phyloP scores from a whole-genome alignment of 2,329 filamentous ascomycete genomes.

The Didymosphaeria variabile region DNA sequence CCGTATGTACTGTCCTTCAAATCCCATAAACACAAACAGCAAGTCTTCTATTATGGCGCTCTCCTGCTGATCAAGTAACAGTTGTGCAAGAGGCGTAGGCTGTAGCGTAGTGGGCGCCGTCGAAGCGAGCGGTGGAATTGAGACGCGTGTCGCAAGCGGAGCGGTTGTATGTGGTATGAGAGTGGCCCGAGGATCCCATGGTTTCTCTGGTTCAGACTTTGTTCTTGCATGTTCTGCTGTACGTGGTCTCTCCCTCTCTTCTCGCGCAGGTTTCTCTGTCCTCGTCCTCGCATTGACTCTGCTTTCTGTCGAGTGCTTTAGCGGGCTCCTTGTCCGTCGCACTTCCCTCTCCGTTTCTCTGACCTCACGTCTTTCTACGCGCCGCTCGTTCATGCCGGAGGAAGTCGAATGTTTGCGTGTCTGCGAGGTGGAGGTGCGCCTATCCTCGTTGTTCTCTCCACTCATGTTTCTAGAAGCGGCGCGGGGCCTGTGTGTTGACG shows the following conservation, averaged over 20 bases:
- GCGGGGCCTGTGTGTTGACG: slow-evolving; percentile 46
- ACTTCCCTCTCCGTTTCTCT: slow-evolving; percentile 47
- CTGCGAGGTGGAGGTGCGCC: slow-evolving; percentile 38
- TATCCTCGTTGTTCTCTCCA: slow-evolving; percentile 36
- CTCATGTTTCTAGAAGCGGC: slow-evolving; percentile 37
- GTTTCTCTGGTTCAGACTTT: slow-evolving; percentile 44
- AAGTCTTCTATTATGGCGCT: slow-evolving; percentile 87
- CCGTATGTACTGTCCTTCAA: slow-evolving; percentile 96
- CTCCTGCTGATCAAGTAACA: slow-evolving; percentile 85
- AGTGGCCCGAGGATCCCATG: slow-evolving; percentile 83
- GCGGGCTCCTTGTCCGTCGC: slow-evolving; percentile 46
- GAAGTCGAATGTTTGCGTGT: slow-evolving; percentile 38
- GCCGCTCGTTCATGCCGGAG: slow-evolving; percentile 35
- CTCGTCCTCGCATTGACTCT: slow-evolving; percentile 44
- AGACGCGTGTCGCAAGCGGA: slow-evolving; percentile 76
- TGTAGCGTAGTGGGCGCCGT: slow-evolving; percentile 74
- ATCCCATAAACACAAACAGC: slow-evolving; percentile 96
- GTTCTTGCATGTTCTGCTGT: slow-evolving; percentile 30
- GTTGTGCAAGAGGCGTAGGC: slow-evolving; percentile 71
- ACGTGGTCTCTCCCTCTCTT: slow-evolving; percentile 35
- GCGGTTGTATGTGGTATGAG: slow-evolving; percentile 74
- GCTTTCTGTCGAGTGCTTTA: slow-evolving; percentile 47
- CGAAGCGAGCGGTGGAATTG: slow-evolving; percentile 68
- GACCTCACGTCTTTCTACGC: slow-evolving; percentile 48
- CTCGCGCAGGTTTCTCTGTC: slow-evolving; percentile 41